These are phyloP conservation scores for Pleoardoris graminearum DNA, from an alignment of 2,329 filamentous ascomycete species.

Conservation along the genomic window DNA sequence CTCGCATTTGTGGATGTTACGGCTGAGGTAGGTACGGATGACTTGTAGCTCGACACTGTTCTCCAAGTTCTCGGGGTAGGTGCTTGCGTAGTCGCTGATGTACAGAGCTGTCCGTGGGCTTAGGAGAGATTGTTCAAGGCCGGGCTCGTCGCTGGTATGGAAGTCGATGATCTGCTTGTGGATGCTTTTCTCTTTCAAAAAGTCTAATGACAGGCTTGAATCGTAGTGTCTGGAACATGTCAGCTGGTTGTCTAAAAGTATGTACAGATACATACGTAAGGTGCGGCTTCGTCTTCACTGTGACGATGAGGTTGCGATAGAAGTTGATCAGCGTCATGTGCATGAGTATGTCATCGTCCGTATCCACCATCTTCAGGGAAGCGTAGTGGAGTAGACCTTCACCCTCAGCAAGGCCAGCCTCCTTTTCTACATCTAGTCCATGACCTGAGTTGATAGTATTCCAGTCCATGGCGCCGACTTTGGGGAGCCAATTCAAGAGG, in stretches of 20 bases:
- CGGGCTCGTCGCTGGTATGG: slow-evolving; percentile 54
- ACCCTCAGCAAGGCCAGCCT: slow-evolving; percentile 34
- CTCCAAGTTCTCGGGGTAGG: slow-evolving; percentile 60
- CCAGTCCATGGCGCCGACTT: slow-evolving; percentile 60
- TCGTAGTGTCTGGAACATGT: slow-evolving; percentile 35
- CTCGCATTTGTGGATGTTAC: slow-evolving; percentile 58
- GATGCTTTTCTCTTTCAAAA: slow-evolving; percentile 55
- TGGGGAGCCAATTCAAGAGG: slow-evolving; percentile 61
- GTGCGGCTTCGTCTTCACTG: slow-evolving; percentile 39
- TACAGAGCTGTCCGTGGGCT: slow-evolving; percentile 61
- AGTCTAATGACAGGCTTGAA: slow-evolving; percentile 54
- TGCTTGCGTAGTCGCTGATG: slow-evolving; percentile 59
- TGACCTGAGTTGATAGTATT: slow-evolving; percentile 56
- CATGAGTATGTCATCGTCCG: slow-evolving; percentile 60
- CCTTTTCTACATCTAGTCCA: slow-evolving; percentile 55
- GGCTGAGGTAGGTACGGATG: slow-evolving; percentile 53
- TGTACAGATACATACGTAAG: slow-evolving; percentile 28
- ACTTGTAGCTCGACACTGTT: slow-evolving; percentile 49
- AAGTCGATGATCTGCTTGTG: slow-evolving; percentile 56
- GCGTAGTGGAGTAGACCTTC: slow-evolving; percentile 59
- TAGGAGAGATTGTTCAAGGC: slow-evolving; percentile 58
- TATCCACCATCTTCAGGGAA: slow-evolving; percentile 59
- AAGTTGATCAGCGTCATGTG: slow-evolving; percentile 63
- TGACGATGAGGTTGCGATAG: slow-evolving; percentile 57
- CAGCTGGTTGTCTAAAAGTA: slow-evolving; percentile 2